Conservation (phyloP, 225 moss, liverwort and hornwort genomes). For the Thuidium tamariscinum region DNA sequence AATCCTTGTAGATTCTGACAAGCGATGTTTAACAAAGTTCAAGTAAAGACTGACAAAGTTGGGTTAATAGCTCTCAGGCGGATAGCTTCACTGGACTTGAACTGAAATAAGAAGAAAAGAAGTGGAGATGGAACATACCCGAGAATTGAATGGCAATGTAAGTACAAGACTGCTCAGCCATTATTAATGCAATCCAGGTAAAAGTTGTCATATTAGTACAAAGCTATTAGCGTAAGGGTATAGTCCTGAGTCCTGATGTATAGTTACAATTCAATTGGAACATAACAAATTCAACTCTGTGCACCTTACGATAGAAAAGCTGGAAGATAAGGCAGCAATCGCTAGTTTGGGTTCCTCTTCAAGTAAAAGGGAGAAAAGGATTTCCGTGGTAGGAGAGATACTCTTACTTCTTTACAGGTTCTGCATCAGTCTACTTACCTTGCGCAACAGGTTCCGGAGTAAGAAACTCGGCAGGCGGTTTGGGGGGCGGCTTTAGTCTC, state of each 20-base stretch:
- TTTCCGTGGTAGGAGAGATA: not conserved
- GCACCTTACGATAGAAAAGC: not conserved
- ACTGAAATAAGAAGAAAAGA: not conserved
- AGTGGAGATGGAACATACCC: not conserved
- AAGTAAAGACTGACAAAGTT: not conserved
- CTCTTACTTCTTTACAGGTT: constrained; percentile 7
- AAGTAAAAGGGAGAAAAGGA: constrained; percentile 1
- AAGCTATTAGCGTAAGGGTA: constrained; percentile 1
- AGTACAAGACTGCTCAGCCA: constrained; percentile 7
- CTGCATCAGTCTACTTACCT: not conserved
- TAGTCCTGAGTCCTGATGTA: not conserved
- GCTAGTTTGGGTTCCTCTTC: constrained; percentile 2
- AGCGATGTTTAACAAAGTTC: not conserved
- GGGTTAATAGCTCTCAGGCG: not conserved
- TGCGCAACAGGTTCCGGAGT: not conserved
- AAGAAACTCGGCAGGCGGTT: constrained; percentile 15
- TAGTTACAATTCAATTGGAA: not conserved
- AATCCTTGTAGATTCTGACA: not conserved
- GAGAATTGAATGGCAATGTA: not conserved
- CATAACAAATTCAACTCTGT: not conserved
- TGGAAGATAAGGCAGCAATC: not conserved
- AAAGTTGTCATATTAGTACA: constrained; percentile 14
- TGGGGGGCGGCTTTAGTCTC: constrained; percentile 20
- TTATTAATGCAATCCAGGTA: constrained; percentile 26
- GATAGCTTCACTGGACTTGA: not conserved